A percentile compares a stretch with the other conserved stretches of the same genome.
Evolutionary conservation across 169 alveolate species (phyloP).

Genomic region (Plasmodium adleri): DNA sequence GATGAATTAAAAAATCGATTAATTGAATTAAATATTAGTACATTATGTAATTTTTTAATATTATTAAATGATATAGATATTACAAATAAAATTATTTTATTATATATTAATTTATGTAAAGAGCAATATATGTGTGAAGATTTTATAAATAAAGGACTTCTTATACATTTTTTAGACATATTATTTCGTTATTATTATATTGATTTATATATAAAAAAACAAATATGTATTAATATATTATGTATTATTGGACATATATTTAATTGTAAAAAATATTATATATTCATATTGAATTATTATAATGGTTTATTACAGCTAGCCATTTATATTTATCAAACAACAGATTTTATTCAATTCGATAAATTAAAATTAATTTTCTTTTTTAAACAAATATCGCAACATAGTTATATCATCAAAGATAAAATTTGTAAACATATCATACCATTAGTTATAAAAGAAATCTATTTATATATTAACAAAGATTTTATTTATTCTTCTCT

Average conservation of each 20-base stretch:
- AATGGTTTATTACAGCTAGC: slow-evolving; percentile 18
- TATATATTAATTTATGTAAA: slow-evolving; percentile 56
- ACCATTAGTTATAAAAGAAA: slow-evolving; percentile 55
- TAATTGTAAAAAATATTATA: slow-evolving; percentile 41
- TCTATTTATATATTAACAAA: slow-evolving; percentile 14
- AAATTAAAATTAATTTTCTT: slow-evolving; percentile 42
- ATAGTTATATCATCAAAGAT: slow-evolving; percentile 20
- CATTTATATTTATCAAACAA: slow-evolving; percentile 38
- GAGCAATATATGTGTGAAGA: slow-evolving; percentile 49
- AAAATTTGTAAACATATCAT: slow-evolving; percentile 31
- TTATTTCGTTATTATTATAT: slow-evolving; percentile 19
- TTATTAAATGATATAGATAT: slow-evolving; percentile 35
- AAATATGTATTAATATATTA: slow-evolving; percentile 57
- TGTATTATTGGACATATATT: slow-evolving; percentile 47
- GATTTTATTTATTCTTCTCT: slow-evolving; percentile 52
- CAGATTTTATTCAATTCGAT: slow-evolving; percentile 14
- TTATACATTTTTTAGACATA: slow-evolving; percentile 33
- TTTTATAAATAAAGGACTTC: slow-evolving; percentile 31
- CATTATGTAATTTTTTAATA: slow-evolving; percentile 21
- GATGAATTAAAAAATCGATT: slow-evolving; percentile 15
- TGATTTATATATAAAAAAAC: slow-evolving; percentile 27
- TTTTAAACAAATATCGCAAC: slow-evolving; percentile 22
- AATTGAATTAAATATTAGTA: slow-evolving; percentile 19
- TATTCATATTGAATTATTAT: slow-evolving; percentile 39
- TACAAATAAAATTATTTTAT: slow-evolving; percentile 12